Base-by-base conservation (phyloP, 2,329 filamentous ascomycete species). In the Diaporthe nobilis region DNA sequence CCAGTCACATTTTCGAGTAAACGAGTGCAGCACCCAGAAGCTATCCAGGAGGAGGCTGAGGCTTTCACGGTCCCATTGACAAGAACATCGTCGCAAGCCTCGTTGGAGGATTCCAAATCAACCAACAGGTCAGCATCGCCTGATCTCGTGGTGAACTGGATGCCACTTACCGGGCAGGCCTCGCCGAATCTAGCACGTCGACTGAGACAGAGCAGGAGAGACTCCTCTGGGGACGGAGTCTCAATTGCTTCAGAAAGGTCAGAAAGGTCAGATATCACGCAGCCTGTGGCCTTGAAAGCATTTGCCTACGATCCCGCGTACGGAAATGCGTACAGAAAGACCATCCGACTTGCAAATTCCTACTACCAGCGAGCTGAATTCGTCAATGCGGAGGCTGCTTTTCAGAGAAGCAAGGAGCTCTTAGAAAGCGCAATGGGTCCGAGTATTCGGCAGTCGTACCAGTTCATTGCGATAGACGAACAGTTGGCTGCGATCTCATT, bases 321-420 rank as follows among this genome's bases (percentile, higher is more conserved):
- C 28, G 55, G 55, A 22, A 13, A 22, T 13, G 55, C 55, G 17
- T 58, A 58, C 9, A 58, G 7, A 34, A 22, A 37, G 1, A 58
- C 55, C 31, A 34, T 58, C 17, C 28, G 12, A 9, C 55, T 58
- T 34, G 55, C 55, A 5, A 58, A 58, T 25, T 58, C 55, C 12
- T 58, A 58, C 37, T 58, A 58, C 31, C 55, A 58, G 31, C 55
- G 55, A 58, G 55, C 55, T 10, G 55, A 58, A 22, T 58, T 58
- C 31, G 28, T 10, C 28, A 58, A 58, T 7, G 31, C 31, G 6
- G 17, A 34, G 6, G 31, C 55, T 10, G 55, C 55, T 9, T 58
- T 58, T 7, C 55, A 37, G 15, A 58, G 55, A 58, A 58, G 55
- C 55, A 58, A 58, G 31, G 31, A 22, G 31, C 55, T 58, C 9